A percentile compares a stretch with the other conserved stretches of the same genome.
Evolutionary conservation across 1,284 basidiomycete genomes (phyloP).

Genomic region (Acaromyces ingoldii): DNA sequence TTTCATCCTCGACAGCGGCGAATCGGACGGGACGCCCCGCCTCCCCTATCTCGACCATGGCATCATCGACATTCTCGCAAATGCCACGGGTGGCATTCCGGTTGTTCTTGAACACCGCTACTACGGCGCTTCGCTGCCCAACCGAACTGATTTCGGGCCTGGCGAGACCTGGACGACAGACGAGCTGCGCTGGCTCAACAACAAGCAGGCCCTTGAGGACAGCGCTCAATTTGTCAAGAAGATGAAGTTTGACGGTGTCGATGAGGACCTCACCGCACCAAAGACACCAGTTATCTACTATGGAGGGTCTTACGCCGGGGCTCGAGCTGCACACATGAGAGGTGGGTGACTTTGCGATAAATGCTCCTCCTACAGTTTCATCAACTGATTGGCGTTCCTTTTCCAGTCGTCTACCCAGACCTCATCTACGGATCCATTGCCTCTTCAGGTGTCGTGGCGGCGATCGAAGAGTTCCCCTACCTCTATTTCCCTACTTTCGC

Average conservation of each 20-base stretch:
- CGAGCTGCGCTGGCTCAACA: conserved; percentile 72
- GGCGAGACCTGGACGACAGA: conserved; percentile 39
- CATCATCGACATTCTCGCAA: conserved; percentile 76
- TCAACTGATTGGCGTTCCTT: too few relatives aligned
- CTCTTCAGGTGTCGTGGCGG: conserved; percentile 55
- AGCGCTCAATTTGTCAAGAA: conserved; percentile 82
- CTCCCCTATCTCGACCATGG: conserved; percentile 55
- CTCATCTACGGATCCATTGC: conserved; percentile 87
- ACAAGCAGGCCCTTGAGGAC: conserved; percentile 84
- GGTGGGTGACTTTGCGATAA: too few relatives aligned
- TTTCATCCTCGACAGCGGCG: conserved; percentile 51
- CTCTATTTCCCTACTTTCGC: conserved; percentile 81
- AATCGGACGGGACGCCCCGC: conserved; percentile 41
- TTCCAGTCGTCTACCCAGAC: conserved; percentile 68
- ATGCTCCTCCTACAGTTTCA: too few relatives aligned
- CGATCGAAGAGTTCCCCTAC: conserved; percentile 51
- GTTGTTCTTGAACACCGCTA: conserved; percentile 69
- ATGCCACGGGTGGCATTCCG: conserved; percentile 73
- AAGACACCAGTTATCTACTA: conserved; percentile 86
- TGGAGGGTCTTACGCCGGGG: conserved; percentile 78
- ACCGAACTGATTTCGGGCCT: conserved; percentile 67
- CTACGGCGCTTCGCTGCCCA: conserved; percentile 71
- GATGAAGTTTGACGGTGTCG: conserved; percentile 68
- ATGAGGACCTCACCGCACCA: conserved; percentile 41
- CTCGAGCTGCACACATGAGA: conserved; percentile 86